Evolutionary conservation across 495 filamentous ascomycete species (phyloP).

Genomic region (Lophiostoma macrostomum): DNA sequence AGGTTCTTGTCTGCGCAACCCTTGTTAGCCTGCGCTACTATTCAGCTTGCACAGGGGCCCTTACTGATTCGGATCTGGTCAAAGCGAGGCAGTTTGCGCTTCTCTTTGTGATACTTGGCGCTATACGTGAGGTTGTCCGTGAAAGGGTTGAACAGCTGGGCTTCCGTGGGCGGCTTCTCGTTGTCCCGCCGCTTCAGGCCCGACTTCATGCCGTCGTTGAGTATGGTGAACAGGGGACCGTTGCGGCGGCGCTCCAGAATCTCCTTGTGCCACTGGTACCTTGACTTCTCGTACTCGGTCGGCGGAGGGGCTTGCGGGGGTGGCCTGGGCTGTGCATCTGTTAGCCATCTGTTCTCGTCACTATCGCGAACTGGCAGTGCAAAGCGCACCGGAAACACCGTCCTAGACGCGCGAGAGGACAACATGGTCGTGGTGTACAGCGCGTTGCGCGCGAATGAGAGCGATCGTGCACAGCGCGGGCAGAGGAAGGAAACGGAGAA

Average conservation of each 20-base stretch:
- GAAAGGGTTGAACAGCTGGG: slow-evolving; percentile 52
- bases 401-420: too few relatives aligned
- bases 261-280: slow-evolving; percentile 47
- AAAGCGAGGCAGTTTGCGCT: slow-evolving; percentile 49
- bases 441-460: too few relatives aligned
- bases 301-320: slow-evolving; percentile 37
- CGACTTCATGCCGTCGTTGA: slow-evolving; percentile 41
- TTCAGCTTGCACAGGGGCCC: slow-evolving; percentile 8
- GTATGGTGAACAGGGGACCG: slow-evolving; percentile 56
- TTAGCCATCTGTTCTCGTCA: too few relatives aligned
- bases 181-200: slow-evolving; percentile 39
- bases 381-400: too few relatives aligned
- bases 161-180: slow-evolving; percentile 39
- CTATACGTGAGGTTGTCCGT: slow-evolving; percentile 59
- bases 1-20: slow-evolving; percentile 50
- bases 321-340: too few relatives aligned
- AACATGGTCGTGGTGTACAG: too few relatives aligned
- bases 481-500: too few relatives aligned
- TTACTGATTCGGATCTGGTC: slow-evolving; percentile 51
- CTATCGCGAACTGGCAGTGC: too few relatives aligned
- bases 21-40: neutral
- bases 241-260: slow-evolving; percentile 55
- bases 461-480: too few relatives aligned
- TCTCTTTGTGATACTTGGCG: slow-evolving; percentile 55
- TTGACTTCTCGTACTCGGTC: slow-evolving; percentile 32